Percentiles rank a stretch among this genome's conserved stretches.
These are phyloP conservation scores for Colletotrichum brevisporum DNA, from an alignment of 2,329 filamentous ascomycete species.

Conservation along the genomic window DNA sequence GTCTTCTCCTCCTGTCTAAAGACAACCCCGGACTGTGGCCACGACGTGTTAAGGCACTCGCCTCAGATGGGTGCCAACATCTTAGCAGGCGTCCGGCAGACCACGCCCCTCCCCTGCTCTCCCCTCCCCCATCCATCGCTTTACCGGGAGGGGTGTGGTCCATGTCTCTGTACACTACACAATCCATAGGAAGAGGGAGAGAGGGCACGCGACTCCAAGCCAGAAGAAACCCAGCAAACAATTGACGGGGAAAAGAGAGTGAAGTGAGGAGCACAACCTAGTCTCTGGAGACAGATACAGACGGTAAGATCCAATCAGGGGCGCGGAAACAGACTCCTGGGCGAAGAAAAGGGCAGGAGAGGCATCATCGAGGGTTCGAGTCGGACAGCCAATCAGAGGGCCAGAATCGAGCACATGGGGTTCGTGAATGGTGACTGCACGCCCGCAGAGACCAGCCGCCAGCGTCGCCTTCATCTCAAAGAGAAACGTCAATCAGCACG, in stretches of 20 bases:
- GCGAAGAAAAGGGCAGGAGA: constrained; percentile 41
- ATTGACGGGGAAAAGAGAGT: not conserved
- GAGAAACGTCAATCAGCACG: constrained; percentile 30
- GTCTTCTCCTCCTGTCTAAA: constrained; percentile 15
- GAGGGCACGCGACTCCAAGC: constrained; percentile 39
- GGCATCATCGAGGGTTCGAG: constrained; percentile 27
- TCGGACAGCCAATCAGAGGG: constrained; percentile 29
- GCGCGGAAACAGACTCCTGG: constrained; percentile 27
- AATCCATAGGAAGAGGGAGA: constrained; percentile 7
- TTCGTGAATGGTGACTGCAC: constrained; percentile 36
- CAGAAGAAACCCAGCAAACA: constrained; percentile 25
- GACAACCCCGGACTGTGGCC: constrained; percentile 29
- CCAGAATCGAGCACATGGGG: constrained; percentile 38
- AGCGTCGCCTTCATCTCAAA: not conserved
- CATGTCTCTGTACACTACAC: constrained; percentile 11
- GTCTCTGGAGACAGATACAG: constrained; percentile 1
- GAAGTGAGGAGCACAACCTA: constrained; percentile 7
- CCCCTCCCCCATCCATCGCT: not conserved
- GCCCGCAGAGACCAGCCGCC: constrained; percentile 15
- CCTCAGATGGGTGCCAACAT: constrained; percentile 23
- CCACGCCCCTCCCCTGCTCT: constrained; percentile 18
- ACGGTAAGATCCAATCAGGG: constrained; percentile 25
- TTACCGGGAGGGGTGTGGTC: constrained; percentile 6
- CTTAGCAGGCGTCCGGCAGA: constrained; percentile 28
- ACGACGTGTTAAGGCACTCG: constrained; percentile 26